Evolutionary conservation across 2,329 filamentous ascomycete species (phyloP), one percentile per base, ranked within the genome.

Genomic region (Diplocarpon rosae): DNA sequence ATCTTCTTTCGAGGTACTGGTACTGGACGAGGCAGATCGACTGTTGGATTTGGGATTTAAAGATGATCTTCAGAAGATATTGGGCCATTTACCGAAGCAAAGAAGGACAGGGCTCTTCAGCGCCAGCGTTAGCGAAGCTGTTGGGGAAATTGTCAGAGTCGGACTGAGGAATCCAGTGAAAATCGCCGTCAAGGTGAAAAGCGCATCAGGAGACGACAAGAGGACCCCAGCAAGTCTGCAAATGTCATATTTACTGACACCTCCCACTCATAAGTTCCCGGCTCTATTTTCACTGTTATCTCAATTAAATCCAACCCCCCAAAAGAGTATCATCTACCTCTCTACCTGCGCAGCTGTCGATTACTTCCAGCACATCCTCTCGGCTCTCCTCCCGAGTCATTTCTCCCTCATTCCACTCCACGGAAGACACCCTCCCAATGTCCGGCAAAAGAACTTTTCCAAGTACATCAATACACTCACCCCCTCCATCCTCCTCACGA

Each of bases 261-360:
- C 80, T 2, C 78, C 90, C 0, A 82, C 79, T 14, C 80, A 90
- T 50, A 95, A 95, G 63, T 69, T 95, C 30, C 83, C 86, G 0
- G 76, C 81, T 0, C 65, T 95, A 2, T 72, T 78, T 39, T 75
- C 80, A 27, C 70, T 96, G 0, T 70, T 96, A 2, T 69, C 76
- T 15, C 71, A 74, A 12, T 64, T 94, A 16, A 71, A 83, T n/a
- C 76, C 85, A 0, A 73, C 71, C 4, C 90, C 90, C 0, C 80
- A 89, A 52, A 88, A 89, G 59, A 83, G 80, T 28, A 95, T 98
- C 43, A 72, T 95, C 42, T 98, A 95, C 61, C 72, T 96, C 16
- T 93, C 89, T 0, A 95, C 90, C 2, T 95, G 92, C 62, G 89
- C 88, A 28, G 85, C 85, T 0, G 92, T 98, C 48, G 90, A 96